Evolutionary conservation across 441 rosid species (phyloP).

Genomic region (Gossypium lobatum): DNA sequence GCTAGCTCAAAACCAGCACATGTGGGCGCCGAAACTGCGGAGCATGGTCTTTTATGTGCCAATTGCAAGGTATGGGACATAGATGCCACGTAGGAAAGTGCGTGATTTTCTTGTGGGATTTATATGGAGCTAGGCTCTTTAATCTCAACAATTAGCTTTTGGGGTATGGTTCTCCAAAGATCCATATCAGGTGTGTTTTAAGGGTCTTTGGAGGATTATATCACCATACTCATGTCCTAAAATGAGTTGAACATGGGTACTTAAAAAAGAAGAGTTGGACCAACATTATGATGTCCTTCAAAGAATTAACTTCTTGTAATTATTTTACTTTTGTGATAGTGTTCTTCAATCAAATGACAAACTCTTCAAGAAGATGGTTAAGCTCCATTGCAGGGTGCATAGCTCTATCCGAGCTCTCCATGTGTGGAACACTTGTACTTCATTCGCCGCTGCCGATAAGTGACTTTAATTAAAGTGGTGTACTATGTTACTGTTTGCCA

Average conservation of each 20-base stretch:
- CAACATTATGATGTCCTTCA: not conserved
- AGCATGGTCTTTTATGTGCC: no score
- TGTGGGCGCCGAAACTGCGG: no score
- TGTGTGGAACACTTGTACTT: not conserved
- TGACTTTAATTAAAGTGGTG: not conserved
- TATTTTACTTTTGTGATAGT: not conserved
- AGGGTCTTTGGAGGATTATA: not conserved
- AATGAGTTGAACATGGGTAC: not conserved
- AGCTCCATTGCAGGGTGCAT: not conserved
- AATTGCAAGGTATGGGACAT: no score
- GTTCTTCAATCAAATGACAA: not conserved
- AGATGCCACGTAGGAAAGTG: no score
- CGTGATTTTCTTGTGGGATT: no score
- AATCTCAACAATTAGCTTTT: no score
- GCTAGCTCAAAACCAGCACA: no score
- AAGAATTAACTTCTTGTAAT: not conserved
- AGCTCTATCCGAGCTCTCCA: not conserved
- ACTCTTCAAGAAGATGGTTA: not conserved
- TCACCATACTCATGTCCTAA: not conserved
- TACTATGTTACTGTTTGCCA: constrained; percentile 19
- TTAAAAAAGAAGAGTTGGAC: not conserved
- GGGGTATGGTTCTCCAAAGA: no score
- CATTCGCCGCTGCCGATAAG: not conserved
- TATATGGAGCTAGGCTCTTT: no score
- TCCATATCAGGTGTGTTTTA: not conserved